Evolutionary conservation across 2,329 filamentous ascomycete species (phyloP), one percentile per base, ranked within the genome.

Genomic region (Fusarium sp.): DNA sequence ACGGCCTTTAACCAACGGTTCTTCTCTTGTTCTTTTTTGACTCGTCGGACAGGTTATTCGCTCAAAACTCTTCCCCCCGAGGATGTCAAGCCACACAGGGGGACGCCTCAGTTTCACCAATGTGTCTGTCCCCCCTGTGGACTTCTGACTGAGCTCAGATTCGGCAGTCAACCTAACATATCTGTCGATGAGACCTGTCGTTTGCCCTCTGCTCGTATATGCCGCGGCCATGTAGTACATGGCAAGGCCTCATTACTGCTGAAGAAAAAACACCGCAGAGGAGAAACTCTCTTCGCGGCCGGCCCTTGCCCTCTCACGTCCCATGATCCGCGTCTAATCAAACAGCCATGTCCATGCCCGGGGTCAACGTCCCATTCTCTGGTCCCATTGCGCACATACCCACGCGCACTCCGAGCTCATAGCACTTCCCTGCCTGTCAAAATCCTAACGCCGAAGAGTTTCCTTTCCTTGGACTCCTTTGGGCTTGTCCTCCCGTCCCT

Each of bases 311-410:
- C 45, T 71, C 67, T 73, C 71, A 60, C 67, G 54, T 58, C 59
- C 71, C 67, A 64, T 72, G 71, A 74, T 74, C 71, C 71, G 61
- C 71, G 68, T 66, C 65, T 74, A 72, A 72, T 74, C 67, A 74
- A 69, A 74, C 22, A 30, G 54, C 71, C 64, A 63, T 72, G 57
- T 71, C 43, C 60, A 59, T 68, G 66, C 61, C 58, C 67, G 25
- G 56, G 57, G 38, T 43, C 38, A 62, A 50, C 59, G 32, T 37
- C 43, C 59, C 43, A 63, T 63, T 63, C 27, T 45, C n/a, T 17
- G 20, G 25, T 30, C 64, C 22, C 32, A 37, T 32, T 25, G 30
- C 40, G 70, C 69, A 63, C 66, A 66, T 72, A 43, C 65, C 65
- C 70, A 72, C 52, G 52, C 45, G 57, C n/a, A 63, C 63, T 61